A percentile compares a stretch with the other conserved stretches of the same genome.
Conservation (phyloP, 176 grass and related monocot genomes). For the Alopecurus myosuroides region DNA sequence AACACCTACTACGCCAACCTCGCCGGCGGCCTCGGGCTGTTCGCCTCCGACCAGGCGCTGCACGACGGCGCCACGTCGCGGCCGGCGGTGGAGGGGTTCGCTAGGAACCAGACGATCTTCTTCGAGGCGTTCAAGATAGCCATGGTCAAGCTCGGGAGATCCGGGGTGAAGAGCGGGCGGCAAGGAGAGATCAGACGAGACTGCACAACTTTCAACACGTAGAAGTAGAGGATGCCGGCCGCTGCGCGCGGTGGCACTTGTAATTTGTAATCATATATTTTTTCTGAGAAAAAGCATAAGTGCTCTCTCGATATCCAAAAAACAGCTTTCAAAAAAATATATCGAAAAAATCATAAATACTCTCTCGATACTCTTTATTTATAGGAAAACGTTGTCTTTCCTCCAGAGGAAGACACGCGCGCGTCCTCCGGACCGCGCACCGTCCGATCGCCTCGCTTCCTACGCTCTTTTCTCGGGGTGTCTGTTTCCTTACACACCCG, state of each 20-base stretch:
- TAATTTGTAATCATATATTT: background rate
- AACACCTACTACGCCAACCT: slow-evolving; percentile 62
- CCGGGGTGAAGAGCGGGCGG: slow-evolving; percentile 43
- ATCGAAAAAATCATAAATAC: no score
- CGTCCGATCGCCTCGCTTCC: no score
- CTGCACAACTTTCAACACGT: slow-evolving; percentile 39
- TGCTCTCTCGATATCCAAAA: no score
- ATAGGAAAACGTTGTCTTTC: no score
- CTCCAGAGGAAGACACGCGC: no score
- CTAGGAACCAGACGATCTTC: slow-evolving; percentile 41
- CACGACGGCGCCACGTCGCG: slow-evolving; percentile 25
- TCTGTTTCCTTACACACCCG: no score
- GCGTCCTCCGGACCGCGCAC: no score
- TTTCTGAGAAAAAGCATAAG: background rate
- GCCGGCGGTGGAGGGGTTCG: slow-evolving; percentile 30
- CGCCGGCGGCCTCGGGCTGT: slow-evolving; percentile 41
- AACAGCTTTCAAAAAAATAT: no score
- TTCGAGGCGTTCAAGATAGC: slow-evolving; percentile 56
- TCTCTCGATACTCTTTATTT: no score
- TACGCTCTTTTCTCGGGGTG: no score
- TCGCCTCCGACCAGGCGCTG: slow-evolving; percentile 57
- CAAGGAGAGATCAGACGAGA: slow-evolving; percentile 65
- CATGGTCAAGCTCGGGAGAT: slow-evolving; percentile 61
- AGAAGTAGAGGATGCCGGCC: background rate
- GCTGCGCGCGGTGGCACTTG: background rate